phyloP scores from a whole-genome alignment of 257 asterid genomes.

The Solanum sparsipilum region DNA sequence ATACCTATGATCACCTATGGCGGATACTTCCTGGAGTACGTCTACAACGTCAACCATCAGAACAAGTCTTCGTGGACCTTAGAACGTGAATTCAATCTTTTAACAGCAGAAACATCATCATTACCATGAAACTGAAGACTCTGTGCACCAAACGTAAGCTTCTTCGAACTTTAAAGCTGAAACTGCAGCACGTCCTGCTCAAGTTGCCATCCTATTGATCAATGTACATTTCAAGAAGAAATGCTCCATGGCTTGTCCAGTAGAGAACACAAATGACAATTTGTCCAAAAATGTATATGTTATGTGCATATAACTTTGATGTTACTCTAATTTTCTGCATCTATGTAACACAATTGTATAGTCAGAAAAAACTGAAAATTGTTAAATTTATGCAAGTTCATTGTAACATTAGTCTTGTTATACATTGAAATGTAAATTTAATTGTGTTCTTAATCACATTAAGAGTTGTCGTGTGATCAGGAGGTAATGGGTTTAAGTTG shows the following conservation, averaged over 20 bases:
- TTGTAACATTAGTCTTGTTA: neutral
- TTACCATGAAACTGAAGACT: neutral
- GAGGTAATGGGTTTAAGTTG: neutral
- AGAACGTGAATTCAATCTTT: constrained; percentile 65
- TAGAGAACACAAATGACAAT: neutral
- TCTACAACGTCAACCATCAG: constrained; percentile 49
- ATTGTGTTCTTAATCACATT: neutral
- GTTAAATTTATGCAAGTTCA: neutral
- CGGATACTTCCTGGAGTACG: constrained; percentile 69
- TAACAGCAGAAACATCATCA: constrained; percentile 13
- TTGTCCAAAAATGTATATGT: neutral
- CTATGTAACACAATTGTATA: neutral
- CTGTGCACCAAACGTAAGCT: neutral
- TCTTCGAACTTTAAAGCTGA: neutral
- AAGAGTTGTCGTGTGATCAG: neutral
- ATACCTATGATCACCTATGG: constrained; percentile 46
- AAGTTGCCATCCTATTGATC: neutral
- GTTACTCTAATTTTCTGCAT: neutral
- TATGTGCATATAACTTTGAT: neutral
- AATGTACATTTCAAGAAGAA: neutral
- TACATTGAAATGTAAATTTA: neutral
- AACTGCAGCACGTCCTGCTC: neutral
- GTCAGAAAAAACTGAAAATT: neutral
- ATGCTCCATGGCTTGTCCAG: neutral
- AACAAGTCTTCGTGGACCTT: constrained; percentile 67